Evolutionary conservation across 306 rosid genomes (phyloP).

Genomic region (Benincasa hispida): DNA sequence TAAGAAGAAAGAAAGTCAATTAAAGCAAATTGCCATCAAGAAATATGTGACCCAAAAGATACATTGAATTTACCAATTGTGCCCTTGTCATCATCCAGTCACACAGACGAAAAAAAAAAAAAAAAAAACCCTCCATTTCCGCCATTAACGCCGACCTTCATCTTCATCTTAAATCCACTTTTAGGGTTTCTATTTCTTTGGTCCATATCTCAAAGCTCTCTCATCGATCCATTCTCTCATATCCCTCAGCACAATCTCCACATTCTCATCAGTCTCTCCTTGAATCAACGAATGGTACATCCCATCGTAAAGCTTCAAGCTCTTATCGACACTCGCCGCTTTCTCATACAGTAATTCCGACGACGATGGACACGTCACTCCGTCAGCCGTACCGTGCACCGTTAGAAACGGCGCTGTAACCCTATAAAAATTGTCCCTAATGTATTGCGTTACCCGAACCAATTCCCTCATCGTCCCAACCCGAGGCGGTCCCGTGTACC

Average conservation of each 20-base stretch:
- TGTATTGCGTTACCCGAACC: conserved; percentile 63
- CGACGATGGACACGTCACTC: conserved; percentile 79
- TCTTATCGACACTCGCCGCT: conserved; percentile 66
- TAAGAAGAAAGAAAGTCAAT: neutral
- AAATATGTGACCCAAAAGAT: neutral
- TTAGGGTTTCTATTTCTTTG: neutral
- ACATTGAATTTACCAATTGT: neutral
- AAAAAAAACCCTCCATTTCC: neutral
- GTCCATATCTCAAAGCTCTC: conserved; percentile 40
- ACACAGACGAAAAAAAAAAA: neutral
- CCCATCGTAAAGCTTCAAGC: conserved; percentile 76
- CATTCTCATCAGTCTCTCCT: conserved; percentile 82
- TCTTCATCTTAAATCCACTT: neutral
- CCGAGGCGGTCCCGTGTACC: conserved; percentile 78
- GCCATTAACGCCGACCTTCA: neutral
- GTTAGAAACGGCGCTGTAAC: conserved; percentile 82
- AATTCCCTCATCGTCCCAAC: conserved; percentile 97
- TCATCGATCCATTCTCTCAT: conserved; percentile 89
- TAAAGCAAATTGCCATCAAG: neutral
- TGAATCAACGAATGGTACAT: conserved; percentile 91
- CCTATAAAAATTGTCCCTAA: conserved; percentile 57
- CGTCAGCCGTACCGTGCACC: conserved; percentile 69
- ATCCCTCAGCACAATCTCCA: conserved; percentile 46
- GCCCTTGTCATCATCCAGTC: neutral
- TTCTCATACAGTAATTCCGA: conserved; percentile 65